Evolutionary conservation across 2,329 filamentous ascomycete species (phyloP), one percentile per base, ranked within the genome.

Genomic region (Thermochaetoides dissita): DNA sequence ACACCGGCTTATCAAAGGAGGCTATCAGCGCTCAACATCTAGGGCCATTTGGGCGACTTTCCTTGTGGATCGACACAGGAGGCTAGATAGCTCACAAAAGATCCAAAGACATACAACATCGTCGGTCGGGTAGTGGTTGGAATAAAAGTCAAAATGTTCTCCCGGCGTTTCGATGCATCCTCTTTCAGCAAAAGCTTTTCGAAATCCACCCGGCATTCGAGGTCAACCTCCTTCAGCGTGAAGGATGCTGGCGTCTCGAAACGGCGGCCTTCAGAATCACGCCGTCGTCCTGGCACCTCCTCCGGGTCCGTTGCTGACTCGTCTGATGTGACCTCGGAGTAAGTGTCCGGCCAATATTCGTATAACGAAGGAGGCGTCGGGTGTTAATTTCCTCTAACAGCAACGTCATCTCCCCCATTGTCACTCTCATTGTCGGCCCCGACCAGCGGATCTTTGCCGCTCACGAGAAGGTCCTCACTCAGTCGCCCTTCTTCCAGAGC

Each of bases 401-500:
- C 46, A 72, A 63, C 43, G 57, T 77, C 44, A 72, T 71, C 28
- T 81, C 80, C 3, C 67, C 81, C 36, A 84, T 91, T 57, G 74
- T 93, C 51, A 93, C 84, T 8, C 72, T 93, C 47, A 75, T 83
- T 53, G 76, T 93, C 53, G 85, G 85, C n/a, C 72, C 72, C 6
- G 81, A 88, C 51, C 80, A 87, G 59, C 78, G 88, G 17, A 80
- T 94, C 52, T 95, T 95, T 57, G 88, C 88, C 33, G 86, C 86
- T 6, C 88, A 94, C 60, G 84, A 94, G 66, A 82, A 91, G 51
- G 74, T 94, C 47, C 77, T 95, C 46, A 74, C 71, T 58, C 67
- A 73, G 42, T 91, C 85, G 8, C 78, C 85, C 7, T 94, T 81
- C 71, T 94, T 95, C 63, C 69, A 76, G 46, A 65, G 74, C 39